phyloP scores from a whole-genome alignment of 2,329 filamentous ascomycete species.

The Penicillium olsonii region DNA sequence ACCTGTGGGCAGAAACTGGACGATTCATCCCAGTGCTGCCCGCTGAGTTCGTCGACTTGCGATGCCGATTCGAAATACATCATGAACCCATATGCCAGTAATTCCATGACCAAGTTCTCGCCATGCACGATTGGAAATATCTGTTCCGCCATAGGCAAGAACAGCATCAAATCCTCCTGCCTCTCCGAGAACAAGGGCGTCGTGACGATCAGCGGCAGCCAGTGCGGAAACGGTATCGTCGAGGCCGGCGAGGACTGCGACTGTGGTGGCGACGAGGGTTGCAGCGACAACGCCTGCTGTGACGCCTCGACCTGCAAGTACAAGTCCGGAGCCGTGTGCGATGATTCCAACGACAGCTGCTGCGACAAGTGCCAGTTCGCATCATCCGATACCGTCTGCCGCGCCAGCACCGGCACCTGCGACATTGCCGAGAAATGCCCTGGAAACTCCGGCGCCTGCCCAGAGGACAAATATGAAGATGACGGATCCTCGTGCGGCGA shows the following conservation, averaged over 20 bases:
- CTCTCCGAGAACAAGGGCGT: conserved; percentile 84
- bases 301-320: conserved; percentile 85
- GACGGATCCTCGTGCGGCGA: conserved; percentile 74
- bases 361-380: conserved; percentile 47
- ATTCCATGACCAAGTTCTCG: conserved; percentile 76
- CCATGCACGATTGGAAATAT: conserved; percentile 91
- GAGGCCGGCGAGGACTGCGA: conserved; percentile 94
- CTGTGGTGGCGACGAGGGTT: conserved; percentile 76
- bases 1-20: conserved; percentile 68
- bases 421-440: conserved; percentile 83
- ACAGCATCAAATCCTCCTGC: conserved; percentile 74
- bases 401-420: conserved; percentile 75
- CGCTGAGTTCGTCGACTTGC: conserved; percentile 67
- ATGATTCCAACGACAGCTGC: conserved; percentile 54
- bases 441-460: conserved; percentile 72
- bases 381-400: conserved; percentile 71
- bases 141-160: conserved; percentile 78
- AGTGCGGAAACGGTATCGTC: conserved; percentile 97
- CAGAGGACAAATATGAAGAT: conserved; percentile 66
- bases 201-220: conserved; percentile 74
- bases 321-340: conserved; percentile 71
- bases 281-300: conserved; percentile 78
- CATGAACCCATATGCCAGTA: conserved; percentile 89
- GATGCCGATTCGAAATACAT: conserved; percentile 79
- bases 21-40: conserved; percentile 74